A percentile compares a stretch with the other conserved stretches of the same genome.
Evolutionary conservation across 257 asterid species (phyloP).

Genomic region (Penstemon newberryi): DNA sequence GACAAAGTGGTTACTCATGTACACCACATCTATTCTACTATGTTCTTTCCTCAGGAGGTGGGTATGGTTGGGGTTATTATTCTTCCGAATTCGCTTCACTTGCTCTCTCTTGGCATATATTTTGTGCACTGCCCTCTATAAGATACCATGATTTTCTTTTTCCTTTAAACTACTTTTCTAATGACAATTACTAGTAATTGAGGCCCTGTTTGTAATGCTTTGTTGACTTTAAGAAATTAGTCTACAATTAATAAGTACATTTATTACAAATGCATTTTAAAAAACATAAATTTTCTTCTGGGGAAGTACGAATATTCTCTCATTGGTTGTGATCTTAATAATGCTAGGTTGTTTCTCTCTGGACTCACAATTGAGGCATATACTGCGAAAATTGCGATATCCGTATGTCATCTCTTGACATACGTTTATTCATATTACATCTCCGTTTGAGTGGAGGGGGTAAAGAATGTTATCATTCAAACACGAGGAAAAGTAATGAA

Average conservation of each 20-base stretch:
- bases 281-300: not conserved
- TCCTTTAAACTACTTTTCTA: not conserved
- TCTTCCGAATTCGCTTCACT: not conserved
- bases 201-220: not conserved
- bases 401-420: not conserved
- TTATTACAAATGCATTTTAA: not conserved
- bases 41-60: too few relatives aligned
- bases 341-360: not conserved
- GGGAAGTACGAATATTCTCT: not conserved
- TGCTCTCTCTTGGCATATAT: too few relatives aligned
- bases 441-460: not conserved
- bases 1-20: not conserved
- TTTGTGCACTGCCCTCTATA: too few relatives aligned
- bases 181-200: not conserved
- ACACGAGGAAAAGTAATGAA: too few relatives aligned
- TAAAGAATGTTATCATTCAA: not conserved
- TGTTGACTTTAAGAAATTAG: slow-evolving; percentile 9
- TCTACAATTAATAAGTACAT: not conserved
- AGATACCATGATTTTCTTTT: not conserved
- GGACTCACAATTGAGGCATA: not conserved
- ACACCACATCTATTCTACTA: too few relatives aligned
- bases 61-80: not conserved
- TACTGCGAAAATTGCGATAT: slow-evolving; percentile 2
- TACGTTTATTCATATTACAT: not conserved
- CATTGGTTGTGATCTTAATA: not conserved